Evolutionary conservation across 768 basidiomycete species (phyloP), one percentile per base, ranked within the genome.

Genomic region (Calocera viscosa): DNA sequence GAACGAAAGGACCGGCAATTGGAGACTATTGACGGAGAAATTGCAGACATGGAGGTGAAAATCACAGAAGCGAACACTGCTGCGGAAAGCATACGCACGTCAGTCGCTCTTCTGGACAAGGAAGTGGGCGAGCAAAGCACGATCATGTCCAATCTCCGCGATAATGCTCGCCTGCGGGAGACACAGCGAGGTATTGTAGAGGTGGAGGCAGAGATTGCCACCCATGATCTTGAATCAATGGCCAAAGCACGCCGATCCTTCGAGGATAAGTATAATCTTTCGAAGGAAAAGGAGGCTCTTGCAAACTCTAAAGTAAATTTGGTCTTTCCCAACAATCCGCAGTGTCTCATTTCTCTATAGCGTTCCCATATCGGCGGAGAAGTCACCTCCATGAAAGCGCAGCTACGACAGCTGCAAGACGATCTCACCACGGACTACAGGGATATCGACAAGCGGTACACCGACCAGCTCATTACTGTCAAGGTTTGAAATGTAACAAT

Each of bases 381-480:
- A 77, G 77, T 97, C 28, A 85, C 84, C 68, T 88, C 89, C 7
- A 78, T 86, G 71, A 81, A 83, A 70, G 82, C 82, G 32, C 88
- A 90, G 69, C 75, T 88, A 66, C 83, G 84, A 73, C 81, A 81
- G 30, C 78, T 84, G 70, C 83, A 91, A 73, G 78, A 72, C 41
- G 93, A 96, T 73, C 75, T 92, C 65, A 69, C 73, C 41, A 83
- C 81, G 71, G 93, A 95, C 68, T 97, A 87, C 80, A 91, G 90
- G 75, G 84, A 93, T 69, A 84, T 93, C 72, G 85, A 89, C 73
- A 89, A 87, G 76, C 83, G 83, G 69, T 96, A 95, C 73, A 90
- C 87, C 12, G 88, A 91, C 65, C 94, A 97, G 73, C 82, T 98
- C 64, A 85, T 98, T 72, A 90, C 87, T 79, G 94, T 96, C 73